Percentiles rank a stretch among this genome's conserved stretches.
These are phyloP conservation scores for Barnettozyma sucrosica DNA, from an alignment of 805 yeast species.

Conservation along the genomic window DNA sequence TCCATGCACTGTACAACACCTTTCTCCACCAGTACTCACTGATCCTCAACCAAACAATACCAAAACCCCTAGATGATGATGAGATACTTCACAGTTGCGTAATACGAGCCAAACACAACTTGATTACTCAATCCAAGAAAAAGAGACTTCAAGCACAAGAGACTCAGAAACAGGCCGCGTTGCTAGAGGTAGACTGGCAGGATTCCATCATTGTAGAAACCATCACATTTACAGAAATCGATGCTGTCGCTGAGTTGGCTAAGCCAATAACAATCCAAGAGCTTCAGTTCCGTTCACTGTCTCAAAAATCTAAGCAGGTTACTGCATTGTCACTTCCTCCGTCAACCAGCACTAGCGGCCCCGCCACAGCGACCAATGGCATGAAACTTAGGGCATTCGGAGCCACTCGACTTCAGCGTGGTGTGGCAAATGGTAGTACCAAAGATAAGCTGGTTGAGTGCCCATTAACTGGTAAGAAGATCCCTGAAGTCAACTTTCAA, in stretches of 20 bases:
- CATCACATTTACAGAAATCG: slow-evolving; percentile 57
- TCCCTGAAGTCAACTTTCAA: slow-evolving; percentile 67
- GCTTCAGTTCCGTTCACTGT: slow-evolving; percentile 54
- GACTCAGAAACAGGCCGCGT: slow-evolving; percentile 41
- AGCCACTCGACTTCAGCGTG: slow-evolving; percentile 46
- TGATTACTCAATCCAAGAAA: slow-evolving; percentile 30
- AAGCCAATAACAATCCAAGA: slow-evolving; percentile 53
- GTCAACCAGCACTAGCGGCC: slow-evolving; percentile 2
- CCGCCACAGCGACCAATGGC: slow-evolving; percentile 30
- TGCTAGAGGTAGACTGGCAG: slow-evolving; percentile 83
- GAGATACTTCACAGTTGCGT: slow-evolving; percentile 39
- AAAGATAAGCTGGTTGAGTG: slow-evolving; percentile 48
- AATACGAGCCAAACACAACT: slow-evolving; percentile 43
- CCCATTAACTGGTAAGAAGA: slow-evolving; percentile 69
- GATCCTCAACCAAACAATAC: slow-evolving; percentile 11
- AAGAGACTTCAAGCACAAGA: slow-evolving; percentile 31
- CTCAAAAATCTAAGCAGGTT: slow-evolving; percentile 18
- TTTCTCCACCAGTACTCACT: slow-evolving; percentile 52
- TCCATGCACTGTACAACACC: slow-evolving; percentile 43
- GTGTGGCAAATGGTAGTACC: slow-evolving; percentile 14
- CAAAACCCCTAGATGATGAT: slow-evolving; percentile 12
- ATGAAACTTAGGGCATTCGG: slow-evolving; percentile 71
- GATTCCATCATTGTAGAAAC: slow-evolving; percentile 70
- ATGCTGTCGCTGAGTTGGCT: slow-evolving; percentile 46
- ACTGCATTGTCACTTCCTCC: slow-evolving; percentile 17